Evolutionary conservation across 495 filamentous ascomycete genomes (phyloP), one percentile per base, ranked within the genome.

Genomic region (Chaetomium cochliodes): DNA sequence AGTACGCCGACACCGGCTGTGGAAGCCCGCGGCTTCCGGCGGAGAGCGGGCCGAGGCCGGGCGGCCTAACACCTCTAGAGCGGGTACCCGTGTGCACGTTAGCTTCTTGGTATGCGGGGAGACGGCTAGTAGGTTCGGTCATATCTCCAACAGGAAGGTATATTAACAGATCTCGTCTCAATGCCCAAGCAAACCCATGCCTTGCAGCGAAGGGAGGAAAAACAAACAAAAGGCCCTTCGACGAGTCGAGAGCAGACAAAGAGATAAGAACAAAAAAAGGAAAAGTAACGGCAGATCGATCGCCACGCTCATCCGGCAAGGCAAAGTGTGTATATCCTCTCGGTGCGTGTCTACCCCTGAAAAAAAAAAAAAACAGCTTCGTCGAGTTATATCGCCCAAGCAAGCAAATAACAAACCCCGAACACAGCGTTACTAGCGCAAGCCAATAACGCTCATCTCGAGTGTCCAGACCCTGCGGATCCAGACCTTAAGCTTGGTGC

Each of bases 401-500:
- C 13, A 16, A 44, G 15, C 41, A 44, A 47, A 41, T 60, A 52
- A 52, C 41, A 26, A 59, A 15, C 26, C n/a, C 46, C 53, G 42
- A 42, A 12, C 57, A 46, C 22, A 30, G 18, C 18, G 12, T 11
- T 1, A 62, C 64, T 66, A 94, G 79, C 91, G 88, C 67, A 96
- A 81, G 55, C 92, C 92, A 74, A 96, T 96, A 46, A 96, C 92
- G 76, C 91, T 94, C 94, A 99, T 99, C 85, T 99, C 94, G 62
- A 99, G 81, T 64, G 94, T 99, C 94, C 94, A 99, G 64, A 99
- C 94, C 70, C 94, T 82, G 64, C 94, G 84, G 70, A 98, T 97
- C 94, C 94, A 99, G 65, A 98, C 92, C 77, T 98, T 99, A 71
- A 99, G 80, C 69, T 87, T 90, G 65, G 71, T 63, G 30, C 94